phyloP scores from a whole-genome alignment of 129 eudicot genomes.

The Arctium minus region DNA sequence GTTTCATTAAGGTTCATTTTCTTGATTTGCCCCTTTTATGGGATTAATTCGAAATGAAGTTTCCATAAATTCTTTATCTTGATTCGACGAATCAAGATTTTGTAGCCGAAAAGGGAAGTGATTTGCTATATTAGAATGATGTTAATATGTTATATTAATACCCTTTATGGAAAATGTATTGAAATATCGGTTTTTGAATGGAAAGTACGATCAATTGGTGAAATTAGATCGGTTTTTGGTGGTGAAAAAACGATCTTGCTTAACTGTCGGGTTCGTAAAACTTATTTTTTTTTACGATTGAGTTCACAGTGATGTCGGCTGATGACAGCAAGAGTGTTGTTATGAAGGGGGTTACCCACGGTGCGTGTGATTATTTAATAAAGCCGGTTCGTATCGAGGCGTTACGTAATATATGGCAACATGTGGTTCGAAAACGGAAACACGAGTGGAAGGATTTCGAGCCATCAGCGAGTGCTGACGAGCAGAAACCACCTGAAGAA shows the following conservation, averaged over 20 bases:
- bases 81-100: background rate
- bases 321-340: conserved; percentile 57
- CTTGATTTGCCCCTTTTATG: conserved; percentile 1
- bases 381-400: conserved; percentile 68
- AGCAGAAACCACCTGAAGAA: conserved; percentile 35
- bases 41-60: background rate
- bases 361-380: conserved; percentile 68
- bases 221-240: background rate
- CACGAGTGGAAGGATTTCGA: conserved; percentile 74
- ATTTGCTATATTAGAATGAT: background rate
- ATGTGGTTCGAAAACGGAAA: conserved; percentile 50
- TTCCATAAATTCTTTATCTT: background rate
- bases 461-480: conserved; percentile 65
- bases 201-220: background rate
- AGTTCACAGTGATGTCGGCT: conserved; percentile 58
- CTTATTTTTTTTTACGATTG: background rate
- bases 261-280: background rate
- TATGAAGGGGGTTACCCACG: conserved; percentile 70
- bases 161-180: background rate
- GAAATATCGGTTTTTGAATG: background rate
- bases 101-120: background rate
- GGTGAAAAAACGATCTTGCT: background rate
- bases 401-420: conserved; percentile 68
- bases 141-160: background rate
- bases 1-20: background rate